phyloP scores from a whole-genome alignment of 352 stramenopile species.

The Globisporangium carolinianum region DNA sequence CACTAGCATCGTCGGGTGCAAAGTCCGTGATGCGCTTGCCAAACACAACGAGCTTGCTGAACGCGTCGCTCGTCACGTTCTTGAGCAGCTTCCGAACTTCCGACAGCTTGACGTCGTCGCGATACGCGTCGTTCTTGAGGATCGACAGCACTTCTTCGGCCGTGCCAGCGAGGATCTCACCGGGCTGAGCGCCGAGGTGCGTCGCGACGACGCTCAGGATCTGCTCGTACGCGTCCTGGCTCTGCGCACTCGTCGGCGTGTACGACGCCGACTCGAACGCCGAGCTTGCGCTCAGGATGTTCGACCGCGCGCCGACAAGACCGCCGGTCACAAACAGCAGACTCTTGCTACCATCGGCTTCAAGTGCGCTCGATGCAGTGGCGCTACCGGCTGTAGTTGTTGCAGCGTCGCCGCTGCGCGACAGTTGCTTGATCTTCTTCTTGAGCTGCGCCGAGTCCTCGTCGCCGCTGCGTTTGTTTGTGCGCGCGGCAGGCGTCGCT shows the following conservation, averaged over 20 bases:
- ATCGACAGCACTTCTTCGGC: slow-evolving; percentile 91
- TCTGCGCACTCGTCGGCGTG: slow-evolving; percentile 81
- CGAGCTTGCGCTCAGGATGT: slow-evolving; percentile 68
- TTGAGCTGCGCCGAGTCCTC: slow-evolving; percentile 45
- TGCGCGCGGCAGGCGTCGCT: slow-evolving; percentile 33
- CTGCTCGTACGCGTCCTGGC: slow-evolving; percentile 85
- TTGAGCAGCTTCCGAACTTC: slow-evolving; percentile 87
- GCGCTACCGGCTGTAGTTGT: background rate
- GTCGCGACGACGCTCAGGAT: slow-evolving; percentile 75
- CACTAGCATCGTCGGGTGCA: slow-evolving; percentile 18
- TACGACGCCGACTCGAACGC: slow-evolving; percentile 83
- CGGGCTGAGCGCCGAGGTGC: slow-evolving; percentile 80
- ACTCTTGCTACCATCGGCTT: slow-evolving; percentile 16
- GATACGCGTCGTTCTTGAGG: slow-evolving; percentile 88
- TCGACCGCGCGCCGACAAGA: slow-evolving; percentile 29
- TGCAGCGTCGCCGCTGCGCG: slow-evolving; percentile 14
- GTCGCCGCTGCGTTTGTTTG: slow-evolving; percentile 28
- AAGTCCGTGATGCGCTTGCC: slow-evolving; percentile 90
- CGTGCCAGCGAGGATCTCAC: slow-evolving; percentile 88
- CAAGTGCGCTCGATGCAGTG: slow-evolving; percentile 2
- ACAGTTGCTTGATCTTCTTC: slow-evolving; percentile 61
- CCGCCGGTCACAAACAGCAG: slow-evolving; percentile 51
- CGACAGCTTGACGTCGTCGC: slow-evolving; percentile 75
- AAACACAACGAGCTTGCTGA: slow-evolving; percentile 79
- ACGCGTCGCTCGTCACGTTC: slow-evolving; percentile 55